phyloP scores from a whole-genome alignment of 208 protist species.

The Crithidia bombi region DNA sequence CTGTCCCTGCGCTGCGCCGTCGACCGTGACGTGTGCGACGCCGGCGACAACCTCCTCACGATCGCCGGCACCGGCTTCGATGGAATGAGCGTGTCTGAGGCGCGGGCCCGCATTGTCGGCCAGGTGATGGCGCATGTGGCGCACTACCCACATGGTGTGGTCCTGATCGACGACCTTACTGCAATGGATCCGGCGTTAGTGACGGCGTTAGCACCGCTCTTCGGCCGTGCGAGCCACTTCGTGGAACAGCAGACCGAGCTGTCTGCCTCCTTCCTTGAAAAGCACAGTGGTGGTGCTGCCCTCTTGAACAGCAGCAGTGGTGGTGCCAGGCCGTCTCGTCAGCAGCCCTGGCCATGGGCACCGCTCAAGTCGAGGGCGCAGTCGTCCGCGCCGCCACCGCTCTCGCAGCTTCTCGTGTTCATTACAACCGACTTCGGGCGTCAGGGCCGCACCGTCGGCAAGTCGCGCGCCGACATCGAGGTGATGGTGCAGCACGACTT shows the following conservation, averaged over 20 bases:
- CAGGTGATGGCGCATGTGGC: conserved; percentile 51
- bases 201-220: conserved; percentile 58
- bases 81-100: conserved; percentile 37
- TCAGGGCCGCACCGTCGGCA: conserved; percentile 74
- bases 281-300: no score
- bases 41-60: conserved; percentile 67
- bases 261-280: no score
- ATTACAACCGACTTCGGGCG: conserved; percentile 87
- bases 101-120: conserved; percentile 44
- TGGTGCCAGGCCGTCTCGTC: background rate
- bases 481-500: conserved; percentile 72
- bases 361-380: background rate
- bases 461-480: conserved; percentile 58
- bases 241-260: conserved; percentile 50
- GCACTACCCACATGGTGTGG: conserved; percentile 76
- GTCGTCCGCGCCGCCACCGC: conserved; percentile 27
- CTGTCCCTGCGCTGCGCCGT: conserved; percentile 50
- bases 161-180: conserved; percentile 79
- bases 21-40: conserved; percentile 48
- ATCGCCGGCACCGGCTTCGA: conserved; percentile 71
- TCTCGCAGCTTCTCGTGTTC: conserved; percentile 68
- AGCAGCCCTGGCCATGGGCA: conserved; percentile 13
- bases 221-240: conserved; percentile 71
- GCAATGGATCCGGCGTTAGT: conserved; percentile 67
- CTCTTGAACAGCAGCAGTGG: no score